Evolutionary conservation across 2,329 filamentous ascomycete species (phyloP), one percentile per base, ranked within the genome.

Genomic region (Pseudogymnoascus sp.): DNA sequence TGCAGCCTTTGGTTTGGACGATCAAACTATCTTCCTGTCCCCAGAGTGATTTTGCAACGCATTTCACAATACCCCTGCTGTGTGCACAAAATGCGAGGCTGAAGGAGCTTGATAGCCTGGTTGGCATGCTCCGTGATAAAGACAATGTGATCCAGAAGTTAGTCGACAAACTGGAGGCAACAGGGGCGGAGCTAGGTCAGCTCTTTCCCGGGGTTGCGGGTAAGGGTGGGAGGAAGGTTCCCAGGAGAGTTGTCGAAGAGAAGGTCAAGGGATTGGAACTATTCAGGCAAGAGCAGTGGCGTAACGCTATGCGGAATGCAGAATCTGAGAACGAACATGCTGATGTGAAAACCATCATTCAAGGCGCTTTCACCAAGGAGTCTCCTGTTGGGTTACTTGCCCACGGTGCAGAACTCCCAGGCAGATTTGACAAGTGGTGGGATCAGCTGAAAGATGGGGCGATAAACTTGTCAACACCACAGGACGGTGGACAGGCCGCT

Each of bases 1-100:
- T 91, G 30, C 76, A 78, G 57, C 79, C 83, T 4, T 75, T 93
- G 36, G 75, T 75, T 63, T 93, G 90, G 89, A 80, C 79, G 0
- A 77, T 91, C 61, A 73, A 79, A 57, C 73, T 93, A 15, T 71
- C 64, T 30, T 73, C 70, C 25, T 70, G 71, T 18, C 65, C 71
- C 1, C 67, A 74, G 14, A 65, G 69, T 4, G 65, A 70, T 7
- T 69, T 83, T 5, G 77, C 74, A 33, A 70, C 73, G 39, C 71
- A 78, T 53, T 73, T 85, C 37, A 74, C 80, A 3, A 65, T 77
- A 7, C 80, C 81, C 3, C 69, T 83, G 7, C 67, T 83, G 6
- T 67, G 73, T 6, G 74, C 75, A 22, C 75, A 77, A 5, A 75
- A 78, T 62, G 70, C 73, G 4, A 72, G 78, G 15, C 74, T 75